Base-by-base conservation (phyloP, 345 rosid genomes). In the Citrus cavaleriei region DNA sequence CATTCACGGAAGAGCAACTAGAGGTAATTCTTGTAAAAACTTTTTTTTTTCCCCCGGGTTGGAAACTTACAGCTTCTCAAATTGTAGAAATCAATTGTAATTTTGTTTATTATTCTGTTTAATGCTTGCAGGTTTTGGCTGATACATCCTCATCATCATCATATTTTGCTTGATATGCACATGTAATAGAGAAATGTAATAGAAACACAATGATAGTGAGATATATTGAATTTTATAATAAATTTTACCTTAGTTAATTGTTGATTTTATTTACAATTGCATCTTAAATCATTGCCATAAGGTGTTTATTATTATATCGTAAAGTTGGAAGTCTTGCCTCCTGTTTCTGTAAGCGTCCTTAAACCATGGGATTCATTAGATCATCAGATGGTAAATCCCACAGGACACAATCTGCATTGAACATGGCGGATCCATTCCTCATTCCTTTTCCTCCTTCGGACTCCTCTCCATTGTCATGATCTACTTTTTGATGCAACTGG, bases 111-210 rank as follows among this genome's bases (percentile, higher is more conserved):
- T 75, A 30, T 3, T 71, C 61, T 60, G 9, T 73, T 74, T 77
- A 27, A 76, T 74, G 66, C 59, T 83, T 87, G 85, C 98, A 96
- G 98, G 87, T 96, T 80, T 88, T 96, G 85, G 97, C 99, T 1
- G 99, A 96, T 84, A 94, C 98, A 27, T 90, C 97, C 10, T 94
- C 99, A 0, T 94, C 99, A 0, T 93, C 99, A 0, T 96, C 99
- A 3, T 96, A 94, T 81, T 96, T 96, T 62, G 97, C 99, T 81
- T 96, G 94, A 95, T 68, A 51, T 62, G 77, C 42, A 35, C 71
- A 9, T 34, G 51, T 76, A 21, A 14, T 80, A 77, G 71, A 10
- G 28, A 75, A 76, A 59, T 74, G 78, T 63, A 46, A 25, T 34
- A 79, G 83, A 74, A 83, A 74, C 63, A 70, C 46, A 46, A 64